Evolutionary conservation across 2,329 filamentous ascomycete species (phyloP).

Genomic region (Aureobasidium sp.): DNA sequence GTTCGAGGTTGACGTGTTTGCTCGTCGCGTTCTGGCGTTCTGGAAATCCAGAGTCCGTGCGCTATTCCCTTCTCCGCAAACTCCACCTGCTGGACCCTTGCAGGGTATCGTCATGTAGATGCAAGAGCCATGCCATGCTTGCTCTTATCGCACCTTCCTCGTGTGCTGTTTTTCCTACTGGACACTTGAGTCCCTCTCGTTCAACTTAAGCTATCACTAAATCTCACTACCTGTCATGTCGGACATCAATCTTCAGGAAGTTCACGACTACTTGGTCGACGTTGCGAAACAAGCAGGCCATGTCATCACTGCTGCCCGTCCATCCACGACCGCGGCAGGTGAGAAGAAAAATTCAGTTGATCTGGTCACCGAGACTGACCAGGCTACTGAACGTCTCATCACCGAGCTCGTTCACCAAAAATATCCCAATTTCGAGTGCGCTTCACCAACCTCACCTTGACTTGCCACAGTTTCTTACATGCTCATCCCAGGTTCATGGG

Average conservation of each 20-base stretch:
- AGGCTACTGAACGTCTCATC: slow-evolving; percentile 50
- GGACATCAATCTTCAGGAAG: slow-evolving; percentile 33
- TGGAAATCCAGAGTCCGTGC: neutral
- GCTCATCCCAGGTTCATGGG: slow-evolving; percentile 50
- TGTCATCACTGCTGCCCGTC: slow-evolving; percentile 37
- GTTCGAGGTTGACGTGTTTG: slow-evolving; percentile 4
- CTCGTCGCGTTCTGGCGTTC: neutral
- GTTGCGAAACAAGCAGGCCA: slow-evolving; percentile 37
- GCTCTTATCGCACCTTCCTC: neutral
- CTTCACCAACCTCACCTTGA: neutral
- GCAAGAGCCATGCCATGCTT: neutral
- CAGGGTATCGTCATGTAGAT: neutral
- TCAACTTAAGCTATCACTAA: neutral
- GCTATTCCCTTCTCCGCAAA: neutral
- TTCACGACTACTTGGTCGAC: slow-evolving; percentile 39
- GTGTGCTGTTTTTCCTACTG: no score
- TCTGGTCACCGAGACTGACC: slow-evolving; percentile 56
- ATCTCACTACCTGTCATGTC: neutral
- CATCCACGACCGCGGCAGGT: slow-evolving; percentile 32
- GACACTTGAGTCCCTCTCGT: neutral
- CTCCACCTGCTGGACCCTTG: neutral
- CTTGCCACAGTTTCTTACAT: neutral
- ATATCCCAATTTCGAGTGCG: slow-evolving; percentile 46
- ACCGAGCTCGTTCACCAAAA: slow-evolving; percentile 40
- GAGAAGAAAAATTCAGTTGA: slow-evolving; percentile 49